Evolutionary conservation across 2,329 filamentous ascomycete genomes (phyloP), one percentile per base, ranked within the genome.

Genomic region (Ceratocystis ficicola): DNA sequence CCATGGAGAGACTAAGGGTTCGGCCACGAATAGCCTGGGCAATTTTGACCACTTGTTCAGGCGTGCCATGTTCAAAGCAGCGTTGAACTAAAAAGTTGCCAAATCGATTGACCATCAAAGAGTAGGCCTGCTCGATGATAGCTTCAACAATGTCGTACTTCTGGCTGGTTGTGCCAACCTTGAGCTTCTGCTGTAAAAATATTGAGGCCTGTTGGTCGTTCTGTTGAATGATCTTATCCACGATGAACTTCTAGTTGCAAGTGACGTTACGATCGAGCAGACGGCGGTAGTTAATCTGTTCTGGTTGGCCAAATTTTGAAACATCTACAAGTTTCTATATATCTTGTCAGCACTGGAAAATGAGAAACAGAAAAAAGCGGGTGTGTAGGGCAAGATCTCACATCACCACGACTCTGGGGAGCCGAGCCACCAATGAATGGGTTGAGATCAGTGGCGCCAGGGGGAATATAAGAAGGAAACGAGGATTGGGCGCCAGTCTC

Each of bases 191-290:
- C 75, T 99, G 94, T 57, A 99, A 80, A 77, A 99, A 99, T 72
- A 99, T 97, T 1, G 94, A 99, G 8, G 95, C 94, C 76, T 99
- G 94, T 76, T 99, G 94, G 73, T 99, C 94, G 75, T 99, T 97
- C 78, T 92, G 96, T 83, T 90, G 95, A 70, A 99, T 92, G 73
- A 99, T 99, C 80, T 97, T 97, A 79, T 99, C 93, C 65, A 99
- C 94, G 71, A 99, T 96, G 74, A 96, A 96, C 77, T 94, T 95
- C 94, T 93, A 99, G 78, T 99, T 95, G 77, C 93, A 97, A 72
- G 89, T 95, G 76, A 95, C 90, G 73, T 93, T 96, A 73, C 92
- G 91, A 73, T 99, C 94, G 60, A 97, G 84, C 48, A 99, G 83
- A 66, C 92, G 91, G 68, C 94, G 91, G 73, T 97, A 99, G 76